Percentiles rank a stretch among this genome's conserved stretches.
Conservation (phyloP, 805 yeast genomes). For the Hanseniaspora singularis region DNA sequence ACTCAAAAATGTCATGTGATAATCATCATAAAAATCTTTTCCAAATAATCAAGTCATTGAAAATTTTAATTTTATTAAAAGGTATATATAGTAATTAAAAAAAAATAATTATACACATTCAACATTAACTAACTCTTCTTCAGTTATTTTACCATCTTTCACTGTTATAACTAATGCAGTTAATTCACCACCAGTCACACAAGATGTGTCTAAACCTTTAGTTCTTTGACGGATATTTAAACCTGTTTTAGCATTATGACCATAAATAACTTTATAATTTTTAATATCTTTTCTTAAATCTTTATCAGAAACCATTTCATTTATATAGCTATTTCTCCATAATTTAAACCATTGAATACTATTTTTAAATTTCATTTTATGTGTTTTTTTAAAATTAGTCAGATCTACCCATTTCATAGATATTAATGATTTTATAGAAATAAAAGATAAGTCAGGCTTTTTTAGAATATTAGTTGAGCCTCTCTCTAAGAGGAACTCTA, state of each 20-base stretch:
- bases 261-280: constrained; percentile 50
- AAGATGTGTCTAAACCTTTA: constrained; percentile 72
- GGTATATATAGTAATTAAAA: no score
- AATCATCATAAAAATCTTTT: no score
- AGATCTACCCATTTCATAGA: constrained; percentile 53
- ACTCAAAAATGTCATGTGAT: no score
- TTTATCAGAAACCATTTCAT: constrained; percentile 10
- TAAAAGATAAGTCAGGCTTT: constrained; percentile 46
- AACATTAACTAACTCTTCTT: neutral
- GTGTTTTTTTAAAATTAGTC: neutral
- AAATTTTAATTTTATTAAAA: no score
- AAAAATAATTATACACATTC: neutral
- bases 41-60: no score
- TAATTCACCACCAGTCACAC: constrained; percentile 62
- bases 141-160: neutral
- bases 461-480: constrained; percentile 27
- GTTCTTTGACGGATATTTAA: constrained; percentile 52
- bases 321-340: constrained; percentile 32
- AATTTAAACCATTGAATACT: constrained; percentile 46
- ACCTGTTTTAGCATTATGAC: constrained; percentile 80
- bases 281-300: constrained; percentile 22
- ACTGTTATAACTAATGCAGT: constrained; percentile 38
- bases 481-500: constrained; percentile 18
- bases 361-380: constrained; percentile 19
- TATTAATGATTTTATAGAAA: constrained; percentile 32